phyloP scores from a whole-genome alignment of 108 stramenopile species.

The Bacterosira constricta region DNA sequence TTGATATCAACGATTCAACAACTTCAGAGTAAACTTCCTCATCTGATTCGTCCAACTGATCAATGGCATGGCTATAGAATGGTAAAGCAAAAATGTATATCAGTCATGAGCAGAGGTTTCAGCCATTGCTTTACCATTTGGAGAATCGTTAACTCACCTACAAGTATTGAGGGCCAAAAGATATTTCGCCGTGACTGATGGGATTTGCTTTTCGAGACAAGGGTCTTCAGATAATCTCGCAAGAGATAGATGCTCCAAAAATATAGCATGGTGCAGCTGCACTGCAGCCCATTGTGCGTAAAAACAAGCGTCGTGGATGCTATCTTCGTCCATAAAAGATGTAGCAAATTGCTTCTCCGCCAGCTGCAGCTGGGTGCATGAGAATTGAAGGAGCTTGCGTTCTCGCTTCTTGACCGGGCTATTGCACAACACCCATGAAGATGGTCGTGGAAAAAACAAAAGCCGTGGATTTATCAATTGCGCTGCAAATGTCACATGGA shows the following conservation, averaged over 20 bases:
- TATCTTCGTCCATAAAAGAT: constrained; percentile 1
- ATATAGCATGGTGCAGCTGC: constrained; percentile 29
- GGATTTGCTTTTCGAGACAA: not conserved
- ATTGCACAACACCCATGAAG: constrained; percentile 1
- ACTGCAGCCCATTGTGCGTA: constrained; percentile 47
- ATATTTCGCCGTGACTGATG: constrained; percentile 18
- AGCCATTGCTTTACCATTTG: no score
- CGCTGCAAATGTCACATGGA: constrained; percentile 27
- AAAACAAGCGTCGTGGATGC: constrained; percentile 8
- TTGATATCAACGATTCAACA: constrained; percentile 29
- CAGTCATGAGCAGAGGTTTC: not conserved
- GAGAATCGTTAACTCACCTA: constrained; percentile 16
- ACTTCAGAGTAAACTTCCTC: constrained; percentile 10
- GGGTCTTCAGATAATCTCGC: not conserved
- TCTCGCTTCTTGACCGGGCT: not conserved
- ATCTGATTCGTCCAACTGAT: constrained; percentile 4
- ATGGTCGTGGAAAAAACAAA: constrained; percentile 8
- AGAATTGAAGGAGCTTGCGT: constrained; percentile 6
- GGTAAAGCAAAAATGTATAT: not conserved
- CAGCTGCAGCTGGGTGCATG: constrained; percentile 29
- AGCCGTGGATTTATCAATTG: constrained; percentile 17
- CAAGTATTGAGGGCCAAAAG: constrained; percentile 15
- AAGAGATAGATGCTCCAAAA: constrained; percentile 26
- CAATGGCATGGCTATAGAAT: constrained; percentile 21
- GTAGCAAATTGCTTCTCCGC: constrained; percentile 12